Conservation (phyloP, 2,329 filamentous ascomycete genomes). For the Leptosphaerulina australis region DNA sequence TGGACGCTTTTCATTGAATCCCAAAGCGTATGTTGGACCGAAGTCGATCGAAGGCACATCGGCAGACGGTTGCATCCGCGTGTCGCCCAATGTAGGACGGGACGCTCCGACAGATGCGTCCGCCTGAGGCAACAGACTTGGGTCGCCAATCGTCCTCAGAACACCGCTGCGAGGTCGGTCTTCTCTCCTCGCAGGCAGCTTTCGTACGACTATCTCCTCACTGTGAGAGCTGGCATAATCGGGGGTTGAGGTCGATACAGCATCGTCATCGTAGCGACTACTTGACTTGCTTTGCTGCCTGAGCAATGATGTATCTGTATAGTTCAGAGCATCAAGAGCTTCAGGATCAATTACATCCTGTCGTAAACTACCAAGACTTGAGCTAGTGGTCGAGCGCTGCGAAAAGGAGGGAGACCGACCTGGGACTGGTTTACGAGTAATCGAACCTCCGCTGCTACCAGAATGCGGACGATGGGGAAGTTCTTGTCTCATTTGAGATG, state of each 20-base stretch:
- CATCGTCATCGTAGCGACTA: conserved; percentile 67
- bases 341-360: conserved; percentile 54
- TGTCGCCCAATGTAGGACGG: conserved; percentile 5
- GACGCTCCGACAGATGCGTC: conserved; percentile 31
- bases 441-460: conserved; percentile 32
- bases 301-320: conserved; percentile 31
- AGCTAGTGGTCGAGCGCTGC: conserved; percentile 48
- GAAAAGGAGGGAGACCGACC: conserved; percentile 49
- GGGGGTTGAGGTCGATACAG: conserved; percentile 69
- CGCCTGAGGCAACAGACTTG: conserved; percentile 50
- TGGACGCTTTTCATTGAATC: conserved; percentile 61
- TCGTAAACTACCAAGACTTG: conserved; percentile 53
- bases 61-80: conserved; percentile 39
- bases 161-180: conserved; percentile 79
- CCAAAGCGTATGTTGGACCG: conserved; percentile 78
- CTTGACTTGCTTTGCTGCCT: conserved; percentile 50
- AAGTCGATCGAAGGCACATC: conserved; percentile 81
- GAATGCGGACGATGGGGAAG: conserved; percentile 33
- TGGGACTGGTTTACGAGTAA: conserved; percentile 51
- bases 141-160: conserved; percentile 74
- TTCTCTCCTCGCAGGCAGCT: conserved; percentile 58
- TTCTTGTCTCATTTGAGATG: conserved; percentile 31
- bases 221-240: conserved; percentile 75
- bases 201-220: conserved; percentile 45
- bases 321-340: conserved; percentile 50